Conservation (phyloP, 2,329 filamentous ascomycete genomes). For the Triangularia setosa region DNA sequence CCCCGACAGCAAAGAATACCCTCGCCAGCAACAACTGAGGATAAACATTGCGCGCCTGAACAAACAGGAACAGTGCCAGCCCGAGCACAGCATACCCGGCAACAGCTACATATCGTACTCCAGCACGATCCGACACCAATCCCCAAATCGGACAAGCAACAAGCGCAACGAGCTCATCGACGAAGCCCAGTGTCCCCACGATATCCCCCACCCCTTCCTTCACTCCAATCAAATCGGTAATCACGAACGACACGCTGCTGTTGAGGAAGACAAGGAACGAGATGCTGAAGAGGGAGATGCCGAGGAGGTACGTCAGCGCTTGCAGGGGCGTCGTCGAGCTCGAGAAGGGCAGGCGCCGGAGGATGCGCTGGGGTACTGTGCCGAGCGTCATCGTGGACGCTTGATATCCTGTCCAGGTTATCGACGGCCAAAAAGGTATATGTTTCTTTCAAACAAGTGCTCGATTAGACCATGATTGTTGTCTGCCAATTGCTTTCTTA, state of each 20-base stretch:
- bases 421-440: neutral
- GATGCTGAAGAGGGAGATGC: slow-evolving; percentile 81
- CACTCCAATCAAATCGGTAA: slow-evolving; percentile 75
- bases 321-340: slow-evolving; percentile 57
- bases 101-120: slow-evolving; percentile 68
- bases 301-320: slow-evolving; percentile 72
- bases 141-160: slow-evolving; percentile 80
- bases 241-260: slow-evolving; percentile 77
- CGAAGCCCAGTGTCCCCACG: slow-evolving; percentile 80
- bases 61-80: slow-evolving; percentile 70
- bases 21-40: slow-evolving; percentile 81
- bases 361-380: slow-evolving; percentile 31
- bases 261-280: slow-evolving; percentile 88
- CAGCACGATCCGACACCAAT: slow-evolving; percentile 69
- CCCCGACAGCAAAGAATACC: slow-evolving; percentile 84
- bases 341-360: slow-evolving; percentile 56
- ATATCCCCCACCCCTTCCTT: slow-evolving; percentile 71
- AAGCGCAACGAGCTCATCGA: slow-evolving; percentile 76
- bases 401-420: neutral
- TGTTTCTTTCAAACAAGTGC: neutral
- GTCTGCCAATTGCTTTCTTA: neutral
- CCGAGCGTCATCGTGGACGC: neutral
- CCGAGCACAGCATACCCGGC: slow-evolving; percentile 81
- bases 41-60: slow-evolving; percentile 83
- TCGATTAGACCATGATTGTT: neutral